phyloP scores from a whole-genome alignment of 129 eudicot genomes.

The Smallanthus sonchifolius region DNA sequence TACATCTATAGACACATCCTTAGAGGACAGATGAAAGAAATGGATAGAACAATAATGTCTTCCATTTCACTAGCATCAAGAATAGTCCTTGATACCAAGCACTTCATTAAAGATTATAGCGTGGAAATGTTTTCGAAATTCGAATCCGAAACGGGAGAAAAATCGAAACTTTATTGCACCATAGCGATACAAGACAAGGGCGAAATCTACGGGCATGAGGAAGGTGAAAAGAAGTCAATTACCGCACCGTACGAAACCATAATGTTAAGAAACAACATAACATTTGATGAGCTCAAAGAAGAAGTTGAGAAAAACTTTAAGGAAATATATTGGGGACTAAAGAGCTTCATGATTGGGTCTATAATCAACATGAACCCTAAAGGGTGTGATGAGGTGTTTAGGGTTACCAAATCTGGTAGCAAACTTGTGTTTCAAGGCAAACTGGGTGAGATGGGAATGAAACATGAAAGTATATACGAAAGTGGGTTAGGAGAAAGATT shows the following conservation, averaged over 20 bases:
- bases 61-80: conserved; percentile 65
- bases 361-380: conserved; percentile 34
- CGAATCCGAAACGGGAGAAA: conserved; percentile 25
- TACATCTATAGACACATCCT: conserved; percentile 54
- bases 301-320: conserved; percentile 60
- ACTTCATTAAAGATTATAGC: conserved; percentile 52
- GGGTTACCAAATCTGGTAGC: conserved; percentile 43
- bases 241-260: conserved; percentile 52
- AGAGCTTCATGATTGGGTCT: conserved; percentile 37
- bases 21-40: conserved; percentile 38
- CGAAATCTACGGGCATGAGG: background rate
- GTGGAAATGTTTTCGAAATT: conserved; percentile 18
- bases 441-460: conserved; percentile 21
- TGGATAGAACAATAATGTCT: conserved; percentile 30
- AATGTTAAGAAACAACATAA: conserved; percentile 39
- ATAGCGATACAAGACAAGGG: conserved; percentile 28
- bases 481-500: conserved; percentile 22
- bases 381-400: conserved; percentile 50
- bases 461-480: conserved; percentile 34
- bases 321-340: conserved; percentile 63
- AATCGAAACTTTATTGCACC: conserved; percentile 41
- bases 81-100: conserved; percentile 73
- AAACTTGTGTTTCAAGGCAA: conserved; percentile 50
- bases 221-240: conserved; percentile 24
- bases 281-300: conserved; percentile 55